Base-by-base conservation (phyloP, 106 monocot species). In the Platanthera zijinensis region DNA sequence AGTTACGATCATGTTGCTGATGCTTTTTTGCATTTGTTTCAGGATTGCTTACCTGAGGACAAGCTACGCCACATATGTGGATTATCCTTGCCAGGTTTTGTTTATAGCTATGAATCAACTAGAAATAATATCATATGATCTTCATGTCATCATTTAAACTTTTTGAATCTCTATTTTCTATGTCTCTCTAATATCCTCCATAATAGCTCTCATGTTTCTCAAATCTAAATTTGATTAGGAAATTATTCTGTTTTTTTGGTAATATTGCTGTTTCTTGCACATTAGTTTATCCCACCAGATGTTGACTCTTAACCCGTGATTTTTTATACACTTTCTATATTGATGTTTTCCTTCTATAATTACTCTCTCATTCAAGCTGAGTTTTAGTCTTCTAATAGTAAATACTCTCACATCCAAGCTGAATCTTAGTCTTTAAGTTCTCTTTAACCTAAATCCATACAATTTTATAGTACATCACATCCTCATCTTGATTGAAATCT, bases 31-130 rank as follows among this genome's bases (percentile, higher is more conserved):
- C 39, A 79, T 5, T 77, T 81, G 17, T 81, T 89, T 79, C 83
- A 99, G 97, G 97, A 88, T 57, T 79, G 71, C 66, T 82, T 99
- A 69, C 93, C 91, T 30, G 79, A 85, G 69, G 89, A 88, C 71
- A 94, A 92, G 63, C 68, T 82, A 53, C 91, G 97, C 13, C 66
- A 82, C 14, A 78, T 94, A 49, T 88, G 91, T 82, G 94, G 97
- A 77, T 91, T 99, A 83, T 85, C 79, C 56, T 87, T 90, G 73
- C 97, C 97, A 87, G 93, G 97, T 72, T 72, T 32, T 10, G 12
- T 5, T 3, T 66, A 61, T 61, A 21, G 6, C 3, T 21, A 61
- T 6, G 7, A 61, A 61, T 61, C 3, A 61, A 19, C 9, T 39
- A 39, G 39, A 39, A 39, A 39, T 39, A 39, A 39, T 39, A 39